These are phyloP conservation scores for Mycosphaerelloides madeirae DNA, from an alignment of 2,329 filamentous ascomycete genomes.

Conservation along the genomic window DNA sequence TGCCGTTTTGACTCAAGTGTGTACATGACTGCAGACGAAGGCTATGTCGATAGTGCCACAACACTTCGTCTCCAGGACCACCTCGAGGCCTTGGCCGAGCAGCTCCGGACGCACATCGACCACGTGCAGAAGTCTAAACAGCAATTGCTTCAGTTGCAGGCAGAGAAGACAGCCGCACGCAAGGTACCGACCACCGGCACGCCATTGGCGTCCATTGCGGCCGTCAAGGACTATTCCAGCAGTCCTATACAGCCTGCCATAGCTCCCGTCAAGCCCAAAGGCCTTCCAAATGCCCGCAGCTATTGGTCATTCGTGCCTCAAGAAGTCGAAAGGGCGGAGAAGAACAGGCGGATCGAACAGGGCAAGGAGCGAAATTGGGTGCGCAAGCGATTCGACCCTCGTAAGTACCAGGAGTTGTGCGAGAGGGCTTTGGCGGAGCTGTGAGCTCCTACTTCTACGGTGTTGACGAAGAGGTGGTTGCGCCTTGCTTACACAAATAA, in stretches of 20 bases:
- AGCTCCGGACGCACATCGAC: constrained; percentile 33
- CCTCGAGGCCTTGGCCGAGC: constrained; percentile 27
- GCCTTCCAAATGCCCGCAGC: constrained; percentile 15
- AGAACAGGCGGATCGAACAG: constrained; percentile 23
- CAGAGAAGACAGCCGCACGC: constrained; percentile 11
- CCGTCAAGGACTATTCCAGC: constrained; percentile 1
- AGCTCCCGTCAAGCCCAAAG: not conserved
- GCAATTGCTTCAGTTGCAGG: constrained; percentile 9
- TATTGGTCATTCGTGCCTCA: constrained; percentile 26
- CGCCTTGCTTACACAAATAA: too few species aligned
- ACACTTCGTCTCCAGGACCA: constrained; percentile 17
- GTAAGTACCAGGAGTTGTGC: constrained; percentile 24
- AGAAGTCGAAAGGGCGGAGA: constrained; percentile 25
- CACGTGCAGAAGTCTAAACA: constrained; percentile 27
- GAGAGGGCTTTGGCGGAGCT: constrained; percentile 30
- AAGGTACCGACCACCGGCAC: not conserved
- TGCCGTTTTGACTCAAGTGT: too few species aligned
- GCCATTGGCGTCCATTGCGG: constrained; percentile 1
- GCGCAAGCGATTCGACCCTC: constrained; percentile 25
- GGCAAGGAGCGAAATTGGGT: constrained; percentile 27
- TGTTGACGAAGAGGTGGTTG: too few species aligned
- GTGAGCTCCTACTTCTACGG: too few species aligned
- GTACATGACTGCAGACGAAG: too few species aligned
- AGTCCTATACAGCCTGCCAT: constrained; percentile 5
- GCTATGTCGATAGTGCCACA: too few species aligned